Conservation (phyloP, 2,329 filamentous ascomycete genomes). For the Fusarium succisae region DNA sequence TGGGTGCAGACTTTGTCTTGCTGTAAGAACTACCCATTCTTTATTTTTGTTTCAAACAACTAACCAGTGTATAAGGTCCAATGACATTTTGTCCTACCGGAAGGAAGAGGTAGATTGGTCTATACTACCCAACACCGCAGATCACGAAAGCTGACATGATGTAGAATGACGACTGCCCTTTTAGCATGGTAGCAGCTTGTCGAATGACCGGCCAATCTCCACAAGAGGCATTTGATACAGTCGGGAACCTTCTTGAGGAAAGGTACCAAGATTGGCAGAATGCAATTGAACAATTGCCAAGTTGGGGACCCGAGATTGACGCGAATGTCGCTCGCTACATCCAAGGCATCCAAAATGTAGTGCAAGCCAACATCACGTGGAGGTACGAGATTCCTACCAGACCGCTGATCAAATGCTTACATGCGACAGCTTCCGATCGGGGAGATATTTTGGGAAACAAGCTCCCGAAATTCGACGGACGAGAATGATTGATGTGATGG, state of each 20-base stretch:
- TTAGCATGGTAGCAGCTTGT: constrained; percentile 17
- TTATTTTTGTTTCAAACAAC: rapidly evolving
- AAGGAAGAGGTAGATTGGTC: not conserved
- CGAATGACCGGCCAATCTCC: constrained; percentile 8
- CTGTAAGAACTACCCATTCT: not conserved
- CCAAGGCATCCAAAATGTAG: constrained; percentile 11
- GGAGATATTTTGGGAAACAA: constrained; percentile 17
- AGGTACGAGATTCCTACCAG: not conserved
- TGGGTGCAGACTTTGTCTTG: constrained; percentile 7
- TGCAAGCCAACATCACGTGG: constrained; percentile 22
- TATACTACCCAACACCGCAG: rapidly evolving
- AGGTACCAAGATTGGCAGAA: not conserved
- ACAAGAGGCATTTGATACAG: constrained; percentile 6
- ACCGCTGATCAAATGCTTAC: not conserved
- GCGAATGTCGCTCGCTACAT: not conserved
- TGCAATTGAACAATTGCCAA: not conserved
- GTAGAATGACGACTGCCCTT: constrained; percentile 11
- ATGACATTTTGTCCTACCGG: constrained; percentile 7
- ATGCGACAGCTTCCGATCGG: constrained; percentile 12
- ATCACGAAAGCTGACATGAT: not conserved
- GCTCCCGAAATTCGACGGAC: constrained; percentile 10
- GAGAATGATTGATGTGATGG: constrained; percentile 9
- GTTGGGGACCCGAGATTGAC: constrained; percentile 2
- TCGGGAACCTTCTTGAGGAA: not conserved
- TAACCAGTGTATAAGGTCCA: not conserved